Evolutionary conservation across 2,329 filamentous ascomycete genomes (phyloP).

Genomic region (Neonectria ditissima): DNA sequence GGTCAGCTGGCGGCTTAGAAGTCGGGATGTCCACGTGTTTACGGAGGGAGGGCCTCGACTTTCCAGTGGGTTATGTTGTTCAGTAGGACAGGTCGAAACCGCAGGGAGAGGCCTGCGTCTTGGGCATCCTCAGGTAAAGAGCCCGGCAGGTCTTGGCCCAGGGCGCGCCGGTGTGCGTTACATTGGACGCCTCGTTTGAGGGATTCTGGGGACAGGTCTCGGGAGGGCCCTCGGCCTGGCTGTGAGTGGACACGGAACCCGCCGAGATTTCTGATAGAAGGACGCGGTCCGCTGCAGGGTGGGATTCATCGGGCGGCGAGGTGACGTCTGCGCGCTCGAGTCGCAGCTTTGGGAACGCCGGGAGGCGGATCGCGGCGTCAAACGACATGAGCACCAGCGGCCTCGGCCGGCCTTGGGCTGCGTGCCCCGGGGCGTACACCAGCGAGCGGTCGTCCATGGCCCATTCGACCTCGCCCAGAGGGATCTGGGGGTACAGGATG

Average conservation of each 20-base stretch:
- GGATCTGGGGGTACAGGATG: conserved; percentile 50
- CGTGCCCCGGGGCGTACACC: conserved; percentile 53
- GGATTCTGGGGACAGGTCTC: background rate
- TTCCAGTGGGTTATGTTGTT: background rate
- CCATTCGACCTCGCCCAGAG: conserved; percentile 54
- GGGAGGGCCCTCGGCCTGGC: background rate
- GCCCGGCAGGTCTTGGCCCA: conserved; percentile 2
- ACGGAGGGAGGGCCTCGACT: conserved; percentile 1
- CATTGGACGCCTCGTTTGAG: conserved; percentile 1
- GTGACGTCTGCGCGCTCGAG: background rate
- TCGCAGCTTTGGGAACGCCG: conserved; percentile 31
- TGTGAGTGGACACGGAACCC: background rate
- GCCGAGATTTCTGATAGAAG: background rate
- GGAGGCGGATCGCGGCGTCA: conserved; percentile 44
- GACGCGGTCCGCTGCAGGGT: background rate
- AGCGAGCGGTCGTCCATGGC: conserved; percentile 60
- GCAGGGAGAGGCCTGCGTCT: background rate
- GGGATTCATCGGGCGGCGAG: background rate
- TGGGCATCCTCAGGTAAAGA: conserved; percentile 15
- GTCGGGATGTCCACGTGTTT: conserved; percentile 11
- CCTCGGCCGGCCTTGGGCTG: conserved; percentile 26
- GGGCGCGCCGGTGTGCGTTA: background rate
- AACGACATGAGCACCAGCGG: conserved; percentile 46
- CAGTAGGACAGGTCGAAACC: conserved; percentile 19
- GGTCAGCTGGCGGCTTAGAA: background rate